A percentile compares a stretch with the other conserved stretches of the same genome.
phyloP scores from a whole-genome alignment of 768 basidiomycete genomes.

The Lyophyllum semitale region DNA sequence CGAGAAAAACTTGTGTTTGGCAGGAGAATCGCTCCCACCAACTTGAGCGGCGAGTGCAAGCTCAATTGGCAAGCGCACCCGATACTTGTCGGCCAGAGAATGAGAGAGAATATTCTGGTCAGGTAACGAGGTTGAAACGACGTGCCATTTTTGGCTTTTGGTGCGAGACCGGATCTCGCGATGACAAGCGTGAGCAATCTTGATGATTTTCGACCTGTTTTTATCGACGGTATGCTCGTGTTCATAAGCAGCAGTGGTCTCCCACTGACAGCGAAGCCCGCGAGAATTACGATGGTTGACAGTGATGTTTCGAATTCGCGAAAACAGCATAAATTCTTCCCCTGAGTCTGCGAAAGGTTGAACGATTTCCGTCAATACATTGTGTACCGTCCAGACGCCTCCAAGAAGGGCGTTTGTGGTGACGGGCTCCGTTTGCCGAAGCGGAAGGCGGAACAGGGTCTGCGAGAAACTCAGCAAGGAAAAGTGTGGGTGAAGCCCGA shows the following conservation, averaged over 20 bases:
- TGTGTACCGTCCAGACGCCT: slow-evolving; percentile 20
- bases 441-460: slow-evolving; percentile 51
- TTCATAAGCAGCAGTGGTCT: background rate
- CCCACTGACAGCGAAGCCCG: background rate
- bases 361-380: slow-evolving; percentile 28
- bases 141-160: slow-evolving; percentile 2
- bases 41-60: slow-evolving; percentile 27
- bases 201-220: background rate
- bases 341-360: slow-evolving; percentile 31
- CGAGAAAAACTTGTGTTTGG: slow-evolving; percentile 38
- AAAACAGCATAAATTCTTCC: slow-evolving; percentile 43
- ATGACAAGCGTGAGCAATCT: too few relatives aligned
- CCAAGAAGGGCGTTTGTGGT: slow-evolving; percentile 22
- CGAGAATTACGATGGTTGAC: slow-evolving; percentile 23
- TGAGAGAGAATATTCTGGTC: background rate
- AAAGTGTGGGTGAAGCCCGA: background rate
- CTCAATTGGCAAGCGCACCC: slow-evolving; percentile 29
- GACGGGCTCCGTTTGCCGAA: slow-evolving; percentile 31
- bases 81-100: slow-evolving; percentile 17
- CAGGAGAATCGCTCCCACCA: slow-evolving; percentile 21
- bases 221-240: background rate
- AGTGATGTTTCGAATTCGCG: slow-evolving; percentile 31
- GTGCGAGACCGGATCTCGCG: background rate
- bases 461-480: slow-evolving; percentile 10
- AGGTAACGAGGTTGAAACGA: slow-evolving; percentile 8